A percentile compares a stretch with the other conserved stretches of the same genome.
Evolutionary conservation across 1,139 yeast species (phyloP).

Genomic region (Sugiyamaella castrensis): DNA sequence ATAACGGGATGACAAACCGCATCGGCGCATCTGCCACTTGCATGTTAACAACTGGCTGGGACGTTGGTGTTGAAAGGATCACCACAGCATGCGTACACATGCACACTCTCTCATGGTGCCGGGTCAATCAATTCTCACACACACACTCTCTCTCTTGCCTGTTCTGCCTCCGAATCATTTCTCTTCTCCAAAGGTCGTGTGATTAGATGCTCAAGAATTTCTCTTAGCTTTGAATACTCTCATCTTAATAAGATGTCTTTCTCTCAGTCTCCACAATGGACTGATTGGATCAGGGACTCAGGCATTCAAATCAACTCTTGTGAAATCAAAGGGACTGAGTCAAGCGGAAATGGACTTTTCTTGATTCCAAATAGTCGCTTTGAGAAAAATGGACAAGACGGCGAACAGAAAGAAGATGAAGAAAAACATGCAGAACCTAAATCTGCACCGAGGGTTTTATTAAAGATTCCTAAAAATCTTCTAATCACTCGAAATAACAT

Average conservation of each 20-base stretch:
- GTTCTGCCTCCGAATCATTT: no score
- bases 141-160: no score
- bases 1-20: no score
- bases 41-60: no score
- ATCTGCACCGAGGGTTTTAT: not conserved
- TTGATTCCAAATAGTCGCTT: not conserved
- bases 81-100: no score
- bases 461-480: conserved; percentile 25
- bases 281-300: conserved; percentile 13
- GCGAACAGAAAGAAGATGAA: not conserved
- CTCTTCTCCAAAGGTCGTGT: no score
- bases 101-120: no score
- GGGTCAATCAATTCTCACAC: no score
- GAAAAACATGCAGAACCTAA: not conserved
- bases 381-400: not conserved
- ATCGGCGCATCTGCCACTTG: no score
- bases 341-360: conserved; percentile 3
- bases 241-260: no score
- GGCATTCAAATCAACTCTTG: conserved; percentile 14
- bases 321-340: conserved; percentile 3
- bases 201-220: not conserved
- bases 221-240: not conserved
- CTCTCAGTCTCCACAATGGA: conserved; percentile 4
- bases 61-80: no score
- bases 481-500: conserved; percentile 23